Conservation (phyloP, 1,139 yeast species). For the Debaryomyces sp. region DNA sequence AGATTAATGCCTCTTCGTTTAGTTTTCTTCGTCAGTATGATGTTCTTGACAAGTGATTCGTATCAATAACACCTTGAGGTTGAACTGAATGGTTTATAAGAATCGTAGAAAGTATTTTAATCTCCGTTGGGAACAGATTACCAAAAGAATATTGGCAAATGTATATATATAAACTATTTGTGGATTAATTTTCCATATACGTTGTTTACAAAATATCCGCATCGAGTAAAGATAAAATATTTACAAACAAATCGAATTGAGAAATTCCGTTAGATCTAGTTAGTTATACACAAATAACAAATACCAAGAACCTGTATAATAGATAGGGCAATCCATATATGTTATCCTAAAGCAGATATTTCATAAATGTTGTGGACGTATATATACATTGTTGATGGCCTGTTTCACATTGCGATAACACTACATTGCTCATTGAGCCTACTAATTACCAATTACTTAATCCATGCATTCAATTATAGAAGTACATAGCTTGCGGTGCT, state of each 20-base stretch:
- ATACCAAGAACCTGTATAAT: neutral
- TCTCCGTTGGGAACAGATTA: neutral
- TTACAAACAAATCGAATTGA: slow-evolving; percentile 20
- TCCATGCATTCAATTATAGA: neutral
- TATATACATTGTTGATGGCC: neutral
- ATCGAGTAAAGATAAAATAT: slow-evolving; percentile 12
- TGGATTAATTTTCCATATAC: slow-evolving; percentile 8
- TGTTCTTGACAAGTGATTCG: neutral
- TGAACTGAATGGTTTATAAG: neutral
- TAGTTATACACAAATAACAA: slow-evolving; percentile 3
- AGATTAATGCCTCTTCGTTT: slow-evolving; percentile 1
- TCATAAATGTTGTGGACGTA: slow-evolving; percentile 1
- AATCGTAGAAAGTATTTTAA: neutral
- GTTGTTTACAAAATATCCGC: slow-evolving; percentile 10
- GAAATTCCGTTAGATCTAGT: slow-evolving; percentile 11
- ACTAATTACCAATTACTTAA: neutral
- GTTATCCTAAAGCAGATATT: slow-evolving; percentile 5
- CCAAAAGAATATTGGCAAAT: slow-evolving; percentile 1
- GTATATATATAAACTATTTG: slow-evolving; percentile 9
- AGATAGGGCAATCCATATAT: neutral
- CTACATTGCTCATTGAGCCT: neutral
- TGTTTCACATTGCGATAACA: neutral
- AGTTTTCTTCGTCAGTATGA: neutral
- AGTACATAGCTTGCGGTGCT: neutral
- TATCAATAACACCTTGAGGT: neutral